These are phyloP conservation scores for Chaetomium sp. DNA, from an alignment of 2,329 filamentous ascomycete genomes.

Conservation along the genomic window DNA sequence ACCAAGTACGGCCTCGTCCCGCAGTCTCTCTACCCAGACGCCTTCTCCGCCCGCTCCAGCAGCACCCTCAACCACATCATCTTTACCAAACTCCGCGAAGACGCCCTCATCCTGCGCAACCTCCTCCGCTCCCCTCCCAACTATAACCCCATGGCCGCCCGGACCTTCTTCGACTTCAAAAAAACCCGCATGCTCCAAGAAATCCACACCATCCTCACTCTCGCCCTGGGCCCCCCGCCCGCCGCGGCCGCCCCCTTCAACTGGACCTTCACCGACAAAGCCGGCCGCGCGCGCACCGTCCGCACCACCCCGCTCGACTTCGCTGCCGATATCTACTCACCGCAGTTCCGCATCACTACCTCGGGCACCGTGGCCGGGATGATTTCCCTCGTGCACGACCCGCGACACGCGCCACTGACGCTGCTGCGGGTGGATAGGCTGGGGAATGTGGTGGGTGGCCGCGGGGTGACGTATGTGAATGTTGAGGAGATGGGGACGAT, in stretches of 20 bases:
- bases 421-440: slow-evolving; percentile 71
- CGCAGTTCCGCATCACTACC: slow-evolving; percentile 49
- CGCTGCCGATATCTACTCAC: slow-evolving; percentile 57
- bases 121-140: slow-evolving; percentile 36
- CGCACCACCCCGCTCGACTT: slow-evolving; percentile 64
- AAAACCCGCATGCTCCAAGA: slow-evolving; percentile 73
- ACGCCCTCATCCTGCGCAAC: slow-evolving; percentile 64
- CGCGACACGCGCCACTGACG: slow-evolving; percentile 65
- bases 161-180: slow-evolving; percentile 28
- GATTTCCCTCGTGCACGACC: slow-evolving; percentile 81
- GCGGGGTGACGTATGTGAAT: slow-evolving; percentile 60
- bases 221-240: slow-evolving; percentile 76
- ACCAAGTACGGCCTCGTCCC: slow-evolving; percentile 85
- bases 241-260: slow-evolving; percentile 58
- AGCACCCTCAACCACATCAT: slow-evolving; percentile 44
- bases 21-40: slow-evolving; percentile 74
- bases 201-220: slow-evolving; percentile 72
- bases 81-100: slow-evolving; percentile 81
- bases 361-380: slow-evolving; percentile 58
- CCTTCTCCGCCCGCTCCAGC: slow-evolving; percentile 38
- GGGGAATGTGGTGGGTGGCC: slow-evolving; percentile 73
- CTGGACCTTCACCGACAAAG: slow-evolving; percentile 70
- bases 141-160: slow-evolving; percentile 32
- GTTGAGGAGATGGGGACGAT: slow-evolving; percentile 61
- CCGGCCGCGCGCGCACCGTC: slow-evolving; percentile 57